A percentile compares a stretch with the other conserved stretches of the same genome.
These are phyloP conservation scores for Chalara sp. DNA, from an alignment of 2,329 filamentous ascomycete genomes.

Conservation along the genomic window DNA sequence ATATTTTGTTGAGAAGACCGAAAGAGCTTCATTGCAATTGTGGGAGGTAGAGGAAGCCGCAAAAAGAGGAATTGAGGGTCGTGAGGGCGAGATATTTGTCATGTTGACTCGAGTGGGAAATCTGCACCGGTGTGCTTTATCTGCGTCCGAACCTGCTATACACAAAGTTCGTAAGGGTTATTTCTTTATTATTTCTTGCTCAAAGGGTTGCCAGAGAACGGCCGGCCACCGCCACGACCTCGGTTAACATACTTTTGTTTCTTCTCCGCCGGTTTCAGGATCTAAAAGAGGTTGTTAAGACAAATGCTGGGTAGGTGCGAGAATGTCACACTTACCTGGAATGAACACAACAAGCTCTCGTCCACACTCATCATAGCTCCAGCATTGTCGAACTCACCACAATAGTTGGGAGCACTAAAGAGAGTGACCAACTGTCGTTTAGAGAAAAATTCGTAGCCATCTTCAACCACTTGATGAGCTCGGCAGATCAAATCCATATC, in stretches of 20 bases:
- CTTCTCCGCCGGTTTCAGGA: slow-evolving; percentile 99
- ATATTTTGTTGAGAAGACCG: slow-evolving; percentile 17
- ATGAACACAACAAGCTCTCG: slow-evolving; percentile 95
- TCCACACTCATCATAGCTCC: slow-evolving; percentile 99
- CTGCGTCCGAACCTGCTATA: slow-evolving; percentile 92
- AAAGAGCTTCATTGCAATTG: not conserved
- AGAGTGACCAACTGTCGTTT: slow-evolving; percentile 96
- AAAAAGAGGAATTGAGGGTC: not conserved
- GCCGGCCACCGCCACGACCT: slow-evolving; percentile 63
- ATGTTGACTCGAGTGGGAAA: slow-evolving; percentile 16
- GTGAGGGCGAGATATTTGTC: not conserved
- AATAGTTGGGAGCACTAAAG: slow-evolving; percentile 98
- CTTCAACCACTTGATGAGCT: slow-evolving; percentile 97
- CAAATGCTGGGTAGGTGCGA: not conserved
- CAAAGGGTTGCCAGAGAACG: slow-evolving; percentile 54
- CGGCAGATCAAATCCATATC: slow-evolving; percentile 99
- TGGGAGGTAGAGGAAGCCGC: not conserved
- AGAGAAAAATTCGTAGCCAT: slow-evolving; percentile 99
- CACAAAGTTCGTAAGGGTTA: slow-evolving; percentile 62
- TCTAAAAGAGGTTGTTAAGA: slow-evolving; percentile 44
- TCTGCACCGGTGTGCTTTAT: slow-evolving; percentile 45
- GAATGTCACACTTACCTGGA: slow-evolving; percentile 63
- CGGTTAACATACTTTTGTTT: slow-evolving; percentile 99
- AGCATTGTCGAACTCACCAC: slow-evolving; percentile 98
- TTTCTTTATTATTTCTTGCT: slow-evolving; percentile 53